Conservation (phyloP, 2,329 filamentous ascomycete species). For the Lasiodiplodia sp. region DNA sequence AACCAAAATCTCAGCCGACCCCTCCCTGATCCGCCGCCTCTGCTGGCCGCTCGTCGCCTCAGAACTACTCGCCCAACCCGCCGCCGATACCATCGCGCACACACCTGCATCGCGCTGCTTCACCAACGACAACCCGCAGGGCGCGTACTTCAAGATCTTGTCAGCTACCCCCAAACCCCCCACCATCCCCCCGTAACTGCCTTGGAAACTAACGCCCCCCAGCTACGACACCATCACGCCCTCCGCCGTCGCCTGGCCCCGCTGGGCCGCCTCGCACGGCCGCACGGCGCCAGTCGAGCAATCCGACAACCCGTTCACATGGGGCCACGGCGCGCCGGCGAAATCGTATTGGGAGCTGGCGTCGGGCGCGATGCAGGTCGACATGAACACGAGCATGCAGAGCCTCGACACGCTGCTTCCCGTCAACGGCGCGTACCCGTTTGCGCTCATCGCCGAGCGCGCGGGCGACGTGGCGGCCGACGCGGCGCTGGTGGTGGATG, state of each 20-base stretch:
- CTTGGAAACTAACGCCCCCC: not conserved
- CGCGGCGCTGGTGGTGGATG: conserved; percentile 47
- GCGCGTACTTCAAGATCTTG: not conserved
- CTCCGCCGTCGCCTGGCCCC: not conserved
- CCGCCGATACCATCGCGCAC: not conserved
- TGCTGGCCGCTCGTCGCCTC: not conserved
- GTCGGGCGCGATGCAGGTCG: not conserved
- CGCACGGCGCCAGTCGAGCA: not conserved
- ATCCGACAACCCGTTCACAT: not conserved
- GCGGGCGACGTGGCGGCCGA: not conserved
- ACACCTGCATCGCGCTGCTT: not conserved
- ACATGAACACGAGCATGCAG: not conserved
- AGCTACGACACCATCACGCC: not conserved
- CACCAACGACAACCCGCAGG: not conserved
- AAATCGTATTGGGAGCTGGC: not conserved
- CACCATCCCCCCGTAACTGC: not conserved
- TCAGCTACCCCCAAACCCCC: not conserved
- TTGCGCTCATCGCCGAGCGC: not conserved
- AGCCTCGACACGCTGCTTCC: too few species aligned
- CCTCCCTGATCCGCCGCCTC: conserved; percentile 1
- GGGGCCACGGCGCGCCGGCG: not conserved
- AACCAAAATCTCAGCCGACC: conserved; percentile 3
- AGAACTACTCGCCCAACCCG: not conserved
- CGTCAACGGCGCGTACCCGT: not conserved
- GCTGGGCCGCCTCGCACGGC: not conserved